Percentiles rank a stretch among this genome's conserved stretches.
Conservation (phyloP, 2,329 filamentous ascomycete species). For the Cladobotryum mycophilum region DNA sequence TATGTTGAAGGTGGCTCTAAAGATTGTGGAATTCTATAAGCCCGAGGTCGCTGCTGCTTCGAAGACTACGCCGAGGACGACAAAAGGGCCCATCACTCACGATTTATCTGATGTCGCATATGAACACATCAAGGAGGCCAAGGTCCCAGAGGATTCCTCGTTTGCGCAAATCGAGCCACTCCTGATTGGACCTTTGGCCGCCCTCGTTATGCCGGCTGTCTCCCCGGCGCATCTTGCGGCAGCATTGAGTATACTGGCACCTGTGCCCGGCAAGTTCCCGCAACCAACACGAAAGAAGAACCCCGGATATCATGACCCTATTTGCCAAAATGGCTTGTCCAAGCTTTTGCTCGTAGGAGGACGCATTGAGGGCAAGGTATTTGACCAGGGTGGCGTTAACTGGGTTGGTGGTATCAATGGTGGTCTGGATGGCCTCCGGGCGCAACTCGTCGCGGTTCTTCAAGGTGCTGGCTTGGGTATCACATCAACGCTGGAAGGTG, state of each 20-base stretch:
- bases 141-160: slow-evolving; percentile 31
- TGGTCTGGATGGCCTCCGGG: slow-evolving; percentile 72
- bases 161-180: slow-evolving; percentile 64
- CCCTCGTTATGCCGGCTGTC: slow-evolving; percentile 74
- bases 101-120: slow-evolving; percentile 51
- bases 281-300: slow-evolving; percentile 69
- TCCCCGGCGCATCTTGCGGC: slow-evolving; percentile 79
- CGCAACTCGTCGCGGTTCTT: slow-evolving; percentile 74
- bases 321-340: slow-evolving; percentile 73
- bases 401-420: slow-evolving; percentile 71
- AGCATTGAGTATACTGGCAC: slow-evolving; percentile 71
- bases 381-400: slow-evolving; percentile 64
- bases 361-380: slow-evolving; percentile 76
- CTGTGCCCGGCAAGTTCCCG: slow-evolving; percentile 65
- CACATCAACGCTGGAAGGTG: slow-evolving; percentile 71
- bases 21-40: slow-evolving; percentile 78
- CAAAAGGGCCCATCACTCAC: slow-evolving; percentile 33
- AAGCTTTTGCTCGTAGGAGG: slow-evolving; percentile 86
- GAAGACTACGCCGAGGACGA: slow-evolving; percentile 24
- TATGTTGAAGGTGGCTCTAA: slow-evolving; percentile 80
- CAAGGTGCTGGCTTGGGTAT: slow-evolving; percentile 73
- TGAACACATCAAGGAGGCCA: slow-evolving; percentile 36
- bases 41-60: slow-evolving; percentile 35
- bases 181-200: slow-evolving; percentile 72
- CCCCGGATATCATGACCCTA: slow-evolving; percentile 73